These are phyloP conservation scores for Geotrichum ghanense DNA, from an alignment of 805 yeast genomes.

Conservation along the genomic window DNA sequence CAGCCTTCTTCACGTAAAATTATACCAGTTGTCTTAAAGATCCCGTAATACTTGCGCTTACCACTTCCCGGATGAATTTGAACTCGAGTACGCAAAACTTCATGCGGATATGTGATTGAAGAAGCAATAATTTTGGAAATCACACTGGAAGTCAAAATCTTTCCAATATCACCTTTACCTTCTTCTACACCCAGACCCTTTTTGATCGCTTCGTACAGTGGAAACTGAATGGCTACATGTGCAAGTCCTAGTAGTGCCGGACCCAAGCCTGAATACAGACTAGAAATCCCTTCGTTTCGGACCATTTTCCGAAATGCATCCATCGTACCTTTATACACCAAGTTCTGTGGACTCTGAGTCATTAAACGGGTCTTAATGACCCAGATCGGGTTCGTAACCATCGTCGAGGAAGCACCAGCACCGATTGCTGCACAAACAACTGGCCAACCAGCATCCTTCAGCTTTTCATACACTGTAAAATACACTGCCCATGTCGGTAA, in stretches of 20 bases:
- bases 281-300: conserved; percentile 61
- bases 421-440: conserved; percentile 51
- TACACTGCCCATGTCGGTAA: conserved; percentile 97
- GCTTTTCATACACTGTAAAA: conserved; percentile 77
- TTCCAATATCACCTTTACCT: neutral
- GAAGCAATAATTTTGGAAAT: conserved; percentile 83
- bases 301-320: conserved; percentile 81
- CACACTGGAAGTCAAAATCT: conserved; percentile 54
- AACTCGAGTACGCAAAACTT: conserved; percentile 81
- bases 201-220: conserved; percentile 79
- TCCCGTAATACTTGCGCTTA: conserved; percentile 23
- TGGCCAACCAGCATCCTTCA: conserved; percentile 34
- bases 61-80: conserved; percentile 41
- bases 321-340: conserved; percentile 58
- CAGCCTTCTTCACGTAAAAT: conserved; percentile 60
- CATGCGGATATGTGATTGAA: conserved; percentile 88
- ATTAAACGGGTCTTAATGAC: conserved; percentile 91
- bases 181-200: conserved; percentile 30
- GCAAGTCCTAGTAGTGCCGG: conserved; percentile 85
- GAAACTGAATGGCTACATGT: conserved; percentile 95
- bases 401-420: conserved; percentile 81
- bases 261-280: conserved; percentile 79
- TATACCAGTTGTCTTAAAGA: conserved; percentile 24
- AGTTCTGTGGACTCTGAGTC: conserved; percentile 36
- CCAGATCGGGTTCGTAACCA: conserved; percentile 92